Evolutionary conservation across 1,284 basidiomycete genomes (phyloP), one percentile per base, ranked within the genome.

Genomic region (Stygiomarasmius scandens): DNA sequence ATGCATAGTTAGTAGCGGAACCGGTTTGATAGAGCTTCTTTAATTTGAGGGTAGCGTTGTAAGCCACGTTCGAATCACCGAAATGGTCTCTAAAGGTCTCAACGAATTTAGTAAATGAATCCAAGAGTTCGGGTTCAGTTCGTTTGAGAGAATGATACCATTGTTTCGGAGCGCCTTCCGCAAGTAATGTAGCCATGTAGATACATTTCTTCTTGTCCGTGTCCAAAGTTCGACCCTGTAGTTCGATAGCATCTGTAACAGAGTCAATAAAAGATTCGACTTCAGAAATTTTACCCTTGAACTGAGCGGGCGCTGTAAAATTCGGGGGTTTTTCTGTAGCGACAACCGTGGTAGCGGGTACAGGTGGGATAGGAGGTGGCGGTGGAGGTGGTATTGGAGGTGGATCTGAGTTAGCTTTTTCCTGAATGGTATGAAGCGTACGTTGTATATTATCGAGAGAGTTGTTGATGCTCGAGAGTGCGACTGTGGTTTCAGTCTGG

Each of bases 11-110:
- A 2, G 63, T 49, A 5, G 61, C 62, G 0, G 67, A 68, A 2
- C 65, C 62, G 11, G 66, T 70, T 49, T 74, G 71, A 0, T 52
- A 51, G n/a, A 74, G 65, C 1, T 55, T 27, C 5, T 69, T 54
- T 19, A 71, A 54, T 43, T 67, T 64, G 3, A 38, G 25, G 1
- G 64, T 44, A 16, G 66, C 61, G 14, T 53, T 64, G 24, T 53
- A 58, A 22, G 64, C 58, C 16, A 64, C 54, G 45, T 67, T 61
- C n/a, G 68, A 62, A 25, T 69, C 66, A 8, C 62, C 61, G 24
- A 73, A 69, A n/a, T 70, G 66, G 8, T 55, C 61, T 34, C 55
- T 50, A 45, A 71, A 73, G 11, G 65, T 54, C 0, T 46, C 43
- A 9, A 69, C 43, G 25, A 72, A 66, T 3, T 22, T 45, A 4